phyloP scores from a whole-genome alignment of 2,329 filamentous ascomycete species.

The Botrytis pseudocinerea region DNA sequence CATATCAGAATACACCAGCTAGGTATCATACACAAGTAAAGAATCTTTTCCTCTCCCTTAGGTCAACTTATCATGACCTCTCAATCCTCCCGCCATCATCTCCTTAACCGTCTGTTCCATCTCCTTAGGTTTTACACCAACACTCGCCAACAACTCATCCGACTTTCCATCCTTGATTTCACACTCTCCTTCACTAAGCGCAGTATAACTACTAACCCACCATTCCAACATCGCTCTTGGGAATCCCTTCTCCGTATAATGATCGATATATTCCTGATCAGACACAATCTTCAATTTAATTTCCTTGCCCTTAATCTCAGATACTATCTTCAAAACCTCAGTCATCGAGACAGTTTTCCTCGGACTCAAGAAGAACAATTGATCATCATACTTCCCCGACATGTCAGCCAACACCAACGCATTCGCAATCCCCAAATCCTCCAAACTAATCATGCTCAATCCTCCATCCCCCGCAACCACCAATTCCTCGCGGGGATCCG shows the following conservation, averaged over 20 bases:
- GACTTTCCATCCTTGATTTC: background rate
- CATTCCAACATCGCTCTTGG: conserved; percentile 12
- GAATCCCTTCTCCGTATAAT: background rate
- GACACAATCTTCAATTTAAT: background rate
- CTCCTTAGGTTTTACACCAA: background rate
- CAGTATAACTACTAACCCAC: conserved; percentile 8
- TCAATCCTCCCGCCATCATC: background rate
- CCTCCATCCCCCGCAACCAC: conserved; percentile 35
- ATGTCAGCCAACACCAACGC: conserved; percentile 31
- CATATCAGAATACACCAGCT: no score
- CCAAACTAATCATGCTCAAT: conserved; percentile 34
- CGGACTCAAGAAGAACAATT: conserved; percentile 11
- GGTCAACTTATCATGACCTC: background rate
- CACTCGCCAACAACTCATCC: conserved; percentile 8
- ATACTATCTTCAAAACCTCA: background rate
- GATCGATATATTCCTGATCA: background rate
- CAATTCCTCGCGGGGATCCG: conserved; percentile 32
- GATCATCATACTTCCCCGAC: conserved; percentile 8
- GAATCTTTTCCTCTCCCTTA: background rate
- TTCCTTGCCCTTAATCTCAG: background rate
- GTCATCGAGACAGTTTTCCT: background rate
- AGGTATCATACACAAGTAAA: background rate
- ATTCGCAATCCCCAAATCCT: conserved; percentile 33
- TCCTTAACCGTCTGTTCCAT: background rate
- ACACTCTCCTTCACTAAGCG: background rate